Percentiles rank a stretch among this genome's conserved stretches.
Conservation (phyloP, 1,284 basidiomycete species). For the Marasmius oreades region DNA sequence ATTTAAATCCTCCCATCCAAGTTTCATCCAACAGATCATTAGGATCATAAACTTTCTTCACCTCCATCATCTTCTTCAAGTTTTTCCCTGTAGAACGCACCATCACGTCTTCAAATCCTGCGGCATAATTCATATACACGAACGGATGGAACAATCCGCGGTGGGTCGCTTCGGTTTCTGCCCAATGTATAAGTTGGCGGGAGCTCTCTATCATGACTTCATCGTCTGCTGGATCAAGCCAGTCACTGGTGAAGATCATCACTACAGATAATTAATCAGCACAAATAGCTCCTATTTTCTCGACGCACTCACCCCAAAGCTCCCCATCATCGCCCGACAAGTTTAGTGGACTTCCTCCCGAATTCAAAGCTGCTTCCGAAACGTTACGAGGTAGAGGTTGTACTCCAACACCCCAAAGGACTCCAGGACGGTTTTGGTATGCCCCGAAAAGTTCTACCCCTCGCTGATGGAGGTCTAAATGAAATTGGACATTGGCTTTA, state of each 20-base stretch:
- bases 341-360: slow-evolving; percentile 20
- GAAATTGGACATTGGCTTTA: slow-evolving; percentile 17
- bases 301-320: slow-evolving; percentile 15
- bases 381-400: slow-evolving; percentile 18
- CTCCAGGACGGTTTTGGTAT: slow-evolving; percentile 14
- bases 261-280: slow-evolving; percentile 8
- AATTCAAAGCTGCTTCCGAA: slow-evolving; percentile 9
- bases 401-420: slow-evolving; percentile 16
- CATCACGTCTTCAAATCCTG: slow-evolving; percentile 16
- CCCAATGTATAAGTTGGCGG: slow-evolving; percentile 13
- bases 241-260: slow-evolving; percentile 13
- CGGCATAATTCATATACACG: slow-evolving; percentile 24
- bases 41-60: slow-evolving; percentile 19
- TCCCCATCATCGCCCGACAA: slow-evolving; percentile 17
- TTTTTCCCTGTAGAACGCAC: slow-evolving; percentile 14
- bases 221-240: slow-evolving; percentile 19
- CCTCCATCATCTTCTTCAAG: slow-evolving; percentile 13
- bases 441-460: slow-evolving; percentile 18
- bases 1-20: slow-evolving; percentile 22
- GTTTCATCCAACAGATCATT: slow-evolving; percentile 10
- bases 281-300: neutral
- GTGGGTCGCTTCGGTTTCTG: slow-evolving; percentile 13
- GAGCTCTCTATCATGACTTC: slow-evolving; percentile 15
- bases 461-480: slow-evolving; percentile 18
- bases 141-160: slow-evolving; percentile 19